Conservation (phyloP, 345 rosid genomes). For the Eucalyptus albens region DNA sequence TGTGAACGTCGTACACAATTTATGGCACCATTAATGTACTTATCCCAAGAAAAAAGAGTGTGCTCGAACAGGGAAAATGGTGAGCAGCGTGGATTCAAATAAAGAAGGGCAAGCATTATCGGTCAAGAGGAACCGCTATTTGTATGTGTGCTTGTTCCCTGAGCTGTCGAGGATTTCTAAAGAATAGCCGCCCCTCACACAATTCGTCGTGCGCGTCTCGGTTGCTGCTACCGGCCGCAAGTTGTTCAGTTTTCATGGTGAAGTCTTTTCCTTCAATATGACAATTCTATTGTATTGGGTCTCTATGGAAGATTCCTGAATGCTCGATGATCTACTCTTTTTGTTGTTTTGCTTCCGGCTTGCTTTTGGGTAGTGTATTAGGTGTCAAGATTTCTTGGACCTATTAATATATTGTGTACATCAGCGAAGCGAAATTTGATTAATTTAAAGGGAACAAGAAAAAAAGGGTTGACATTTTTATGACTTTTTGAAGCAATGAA, state of each 20-base stretch:
- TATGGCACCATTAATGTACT: too few relatives aligned
- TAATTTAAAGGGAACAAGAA: not conserved
- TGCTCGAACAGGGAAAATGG: too few relatives aligned
- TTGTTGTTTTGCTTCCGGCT: not conserved
- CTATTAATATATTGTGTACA: not conserved
- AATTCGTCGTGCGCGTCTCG: constrained; percentile 57
- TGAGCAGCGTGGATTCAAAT: too few relatives aligned
- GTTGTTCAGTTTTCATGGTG: constrained; percentile 47
- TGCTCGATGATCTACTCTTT: not conserved
- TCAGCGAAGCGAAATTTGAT: not conserved
- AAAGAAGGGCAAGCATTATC: constrained; percentile 47
- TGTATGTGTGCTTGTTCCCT: constrained; percentile 63
- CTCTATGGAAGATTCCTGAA: not conserved
- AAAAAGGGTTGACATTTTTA: not conserved
- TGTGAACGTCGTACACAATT: too few relatives aligned
- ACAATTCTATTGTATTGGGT: not conserved
- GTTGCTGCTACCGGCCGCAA: constrained; percentile 33
- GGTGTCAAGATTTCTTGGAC: not conserved
- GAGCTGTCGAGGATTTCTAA: constrained; percentile 50
- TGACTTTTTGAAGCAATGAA: not conserved
- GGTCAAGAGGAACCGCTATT: constrained; percentile 67
- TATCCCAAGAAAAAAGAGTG: too few relatives aligned
- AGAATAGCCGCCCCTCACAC: constrained; percentile 71
- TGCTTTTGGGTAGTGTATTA: not conserved
- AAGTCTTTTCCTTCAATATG: not conserved